Conservation (phyloP, 768 basidiomycete species). For the Phaffia australis region DNA sequence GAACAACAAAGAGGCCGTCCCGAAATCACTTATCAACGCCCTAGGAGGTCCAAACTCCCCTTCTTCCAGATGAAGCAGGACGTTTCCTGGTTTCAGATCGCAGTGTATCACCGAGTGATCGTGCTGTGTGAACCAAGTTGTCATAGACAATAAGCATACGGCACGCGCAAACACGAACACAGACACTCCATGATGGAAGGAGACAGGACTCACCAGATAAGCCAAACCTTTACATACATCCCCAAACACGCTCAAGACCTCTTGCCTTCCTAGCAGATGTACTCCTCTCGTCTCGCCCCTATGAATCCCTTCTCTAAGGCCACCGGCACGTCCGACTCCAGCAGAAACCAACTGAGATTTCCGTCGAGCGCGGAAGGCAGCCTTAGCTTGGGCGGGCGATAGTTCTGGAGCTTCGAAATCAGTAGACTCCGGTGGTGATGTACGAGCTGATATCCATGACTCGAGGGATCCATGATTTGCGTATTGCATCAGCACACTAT, state of each 20-base stretch:
- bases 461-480: conserved; percentile 40
- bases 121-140: conserved; percentile 29
- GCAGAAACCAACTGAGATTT: not conserved
- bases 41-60: conserved; percentile 39
- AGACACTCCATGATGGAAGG: not conserved
- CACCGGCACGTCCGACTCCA: too few relatives aligned
- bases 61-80: conserved; percentile 83
- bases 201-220: conserved; percentile 55
- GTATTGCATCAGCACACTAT: conserved; percentile 45
- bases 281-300: conserved; percentile 17
- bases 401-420: not conserved
- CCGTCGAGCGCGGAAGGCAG: conserved; percentile 15
- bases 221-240: conserved; percentile 79
- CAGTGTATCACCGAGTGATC: conserved; percentile 65
- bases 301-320: too few relatives aligned
- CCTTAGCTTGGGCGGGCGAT: conserved; percentile 18
- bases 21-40: conserved; percentile 23
- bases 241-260: conserved; percentile 39
- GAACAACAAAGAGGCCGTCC: conserved; percentile 24
- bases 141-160: not conserved
- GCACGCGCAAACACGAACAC: not conserved
- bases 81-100: conserved; percentile 89
- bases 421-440: conserved; percentile 7
- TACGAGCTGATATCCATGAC: conserved; percentile 34
- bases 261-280: conserved; percentile 6